Conservation (phyloP, 345 rosid genomes). For the Zanthoxylum bungeanum region DNA sequence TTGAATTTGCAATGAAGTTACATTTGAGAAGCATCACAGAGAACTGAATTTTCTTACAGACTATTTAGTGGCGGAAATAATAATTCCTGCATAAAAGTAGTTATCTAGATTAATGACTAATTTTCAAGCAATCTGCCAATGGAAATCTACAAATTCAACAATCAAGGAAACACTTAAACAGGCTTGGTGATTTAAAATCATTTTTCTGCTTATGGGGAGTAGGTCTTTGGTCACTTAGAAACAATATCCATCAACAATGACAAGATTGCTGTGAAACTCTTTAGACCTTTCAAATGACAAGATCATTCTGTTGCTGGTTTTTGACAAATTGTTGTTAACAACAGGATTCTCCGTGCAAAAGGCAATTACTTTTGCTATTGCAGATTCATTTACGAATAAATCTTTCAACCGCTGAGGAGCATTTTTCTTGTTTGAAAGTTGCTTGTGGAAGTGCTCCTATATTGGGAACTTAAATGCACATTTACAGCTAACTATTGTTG, state of each 20-base stretch:
- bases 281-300: background rate
- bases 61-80: background rate
- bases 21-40: background rate
- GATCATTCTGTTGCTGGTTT: background rate
- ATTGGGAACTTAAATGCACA: background rate
- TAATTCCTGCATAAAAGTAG: background rate
- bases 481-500: background rate
- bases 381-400: background rate
- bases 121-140: background rate
- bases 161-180: background rate
- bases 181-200: background rate
- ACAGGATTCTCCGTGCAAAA: no score
- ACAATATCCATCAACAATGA: background rate
- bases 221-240: background rate
- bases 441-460: background rate
- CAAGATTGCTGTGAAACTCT: background rate
- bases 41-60: background rate
- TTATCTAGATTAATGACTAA: background rate
- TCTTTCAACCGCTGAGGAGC: background rate
- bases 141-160: background rate
- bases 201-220: background rate
- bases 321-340: background rate
- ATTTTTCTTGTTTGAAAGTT: background rate
- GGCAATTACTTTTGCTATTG: background rate
- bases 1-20: slow-evolving; percentile 2